phyloP scores from a whole-genome alignment of 1,284 basidiomycete species.

The Polyporus tsugae region DNA sequence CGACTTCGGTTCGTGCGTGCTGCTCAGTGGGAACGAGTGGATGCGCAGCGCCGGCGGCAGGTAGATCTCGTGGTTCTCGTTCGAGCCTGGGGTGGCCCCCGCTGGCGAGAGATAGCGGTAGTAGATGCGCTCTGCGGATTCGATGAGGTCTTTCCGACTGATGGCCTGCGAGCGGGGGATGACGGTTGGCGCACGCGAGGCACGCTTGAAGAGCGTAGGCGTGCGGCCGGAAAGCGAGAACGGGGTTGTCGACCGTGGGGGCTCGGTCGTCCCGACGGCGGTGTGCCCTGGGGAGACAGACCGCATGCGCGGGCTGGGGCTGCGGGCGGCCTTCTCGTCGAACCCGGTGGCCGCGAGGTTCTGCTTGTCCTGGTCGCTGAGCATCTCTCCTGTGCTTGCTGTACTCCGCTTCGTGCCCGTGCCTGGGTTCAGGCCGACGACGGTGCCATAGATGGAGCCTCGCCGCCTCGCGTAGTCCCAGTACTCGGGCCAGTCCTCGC shows the following conservation, averaged over 20 bases:
- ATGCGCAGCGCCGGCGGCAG: conserved; percentile 88
- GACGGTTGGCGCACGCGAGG: conserved; percentile 84
- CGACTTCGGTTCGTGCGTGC: conserved; percentile 73
- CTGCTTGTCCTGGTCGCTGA: conserved; percentile 71
- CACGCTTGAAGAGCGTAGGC: conserved; percentile 79
- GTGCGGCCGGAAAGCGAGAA: conserved; percentile 79
- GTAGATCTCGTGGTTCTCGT: conserved; percentile 92
- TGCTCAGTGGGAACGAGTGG: conserved; percentile 78
- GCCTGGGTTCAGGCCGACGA: conserved; percentile 77
- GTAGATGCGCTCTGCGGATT: conserved; percentile 95
- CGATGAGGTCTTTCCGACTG: conserved; percentile 88
- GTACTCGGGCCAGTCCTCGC: conserved; percentile 98
- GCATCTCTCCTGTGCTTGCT: conserved; percentile 71
- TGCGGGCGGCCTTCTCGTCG: conserved; percentile 58
- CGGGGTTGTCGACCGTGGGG: conserved; percentile 76
- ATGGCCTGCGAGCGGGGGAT: conserved; percentile 93
- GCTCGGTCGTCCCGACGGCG: conserved; percentile 46
- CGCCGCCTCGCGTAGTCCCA: conserved; percentile 89
- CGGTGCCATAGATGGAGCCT: conserved; percentile 90
- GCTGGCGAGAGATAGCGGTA: conserved; percentile 89
- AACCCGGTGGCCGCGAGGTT: conserved; percentile 55
- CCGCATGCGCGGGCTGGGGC: conserved; percentile 58
- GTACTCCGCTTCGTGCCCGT: conserved; percentile 76
- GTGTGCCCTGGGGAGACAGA: conserved; percentile 53
- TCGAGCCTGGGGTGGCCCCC: conserved; percentile 66